Conservation (phyloP, 495 filamentous ascomycete species). For the Podospora pseudoanserina region DNA sequence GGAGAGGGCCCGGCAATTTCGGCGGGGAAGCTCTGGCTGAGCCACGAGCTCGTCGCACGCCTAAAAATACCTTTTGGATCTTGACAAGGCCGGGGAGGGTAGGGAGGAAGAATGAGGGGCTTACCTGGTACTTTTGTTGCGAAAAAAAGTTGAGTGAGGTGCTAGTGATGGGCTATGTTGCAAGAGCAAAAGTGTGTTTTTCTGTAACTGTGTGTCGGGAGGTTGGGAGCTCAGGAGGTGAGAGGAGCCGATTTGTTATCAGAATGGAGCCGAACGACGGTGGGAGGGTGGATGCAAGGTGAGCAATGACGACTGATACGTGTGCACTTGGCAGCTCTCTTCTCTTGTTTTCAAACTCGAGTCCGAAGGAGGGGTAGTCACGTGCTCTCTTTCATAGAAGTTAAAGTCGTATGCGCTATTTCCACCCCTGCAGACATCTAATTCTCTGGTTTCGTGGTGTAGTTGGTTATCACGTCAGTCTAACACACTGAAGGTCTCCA, state of each 20-base stretch:
- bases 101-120: background rate
- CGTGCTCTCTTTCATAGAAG: background rate
- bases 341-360: slow-evolving; percentile 7
- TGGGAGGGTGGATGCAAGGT: slow-evolving; percentile 15
- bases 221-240: slow-evolving; percentile 8
- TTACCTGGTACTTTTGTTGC: background rate
- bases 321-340: slow-evolving; percentile 24
- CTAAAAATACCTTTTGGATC: background rate
- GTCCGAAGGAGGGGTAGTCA: background rate
- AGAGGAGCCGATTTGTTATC: slow-evolving; percentile 6
- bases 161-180: background rate
- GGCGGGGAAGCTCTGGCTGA: background rate
- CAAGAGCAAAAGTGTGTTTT: background rate
- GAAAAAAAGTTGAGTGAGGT: background rate
- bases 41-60: background rate
- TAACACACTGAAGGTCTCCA: slow-evolving; percentile 30
- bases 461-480: slow-evolving; percentile 34
- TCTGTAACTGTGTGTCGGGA: slow-evolving; percentile 7
- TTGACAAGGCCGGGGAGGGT: background rate
- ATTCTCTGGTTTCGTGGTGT: slow-evolving; percentile 29
- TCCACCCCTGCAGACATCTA: background rate
- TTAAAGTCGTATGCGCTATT: background rate
- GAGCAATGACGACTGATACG: slow-evolving; percentile 35
- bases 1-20: background rate
- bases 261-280: slow-evolving; percentile 8